Evolutionary conservation across 345 rosid species (phyloP), one percentile per base, ranked within the genome.

Genomic region (Gossypium turneri): DNA sequence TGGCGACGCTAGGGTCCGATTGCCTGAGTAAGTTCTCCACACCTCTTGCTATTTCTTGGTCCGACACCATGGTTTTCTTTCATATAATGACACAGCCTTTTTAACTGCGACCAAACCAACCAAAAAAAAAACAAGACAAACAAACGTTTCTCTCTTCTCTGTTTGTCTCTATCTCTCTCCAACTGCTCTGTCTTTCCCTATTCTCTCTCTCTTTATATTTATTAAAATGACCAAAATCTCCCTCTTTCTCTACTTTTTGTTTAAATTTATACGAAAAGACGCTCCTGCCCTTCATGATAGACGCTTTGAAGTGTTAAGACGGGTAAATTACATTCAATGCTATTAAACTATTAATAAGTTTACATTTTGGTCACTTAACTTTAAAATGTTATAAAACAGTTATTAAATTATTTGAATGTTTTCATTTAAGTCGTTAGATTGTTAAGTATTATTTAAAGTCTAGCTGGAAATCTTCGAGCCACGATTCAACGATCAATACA

Each of bases 21-120:
- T 91, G 97, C 52, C 97, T 87, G 79, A 93, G 92, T 84, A 93
- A 81, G 45, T 83, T 86, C 90, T 93, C 98, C 27, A 93, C 85
- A 34, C 91, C 91, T 81, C 82, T 87, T 24, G 94, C 97, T 86
- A 92, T 85, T 67, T 94, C 96, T 83, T 88, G 93, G 94, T 94
- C 92, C 76, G 96, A 79, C 86, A 88, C 91, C 94, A 91, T 88
- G 78, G 70, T 78, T 81, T 81, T 19, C 78, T 82, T 77, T 82
- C 80, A 75, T 76, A 70, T 66, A 77, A 76, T 34, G 6, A 16
- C 19, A 62, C 73, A 52, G 2, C 56, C 56, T 17, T 64, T 34
- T 38, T 77, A 86, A 86, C 86, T 34, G 81, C 11, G 82, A 34
- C 41, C 78, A 72, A 78, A 41, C 24, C 62, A 56, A 56, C 24